phyloP scores from a whole-genome alignment of 1,139 yeast genomes.

The Geotrichum australiense region DNA sequence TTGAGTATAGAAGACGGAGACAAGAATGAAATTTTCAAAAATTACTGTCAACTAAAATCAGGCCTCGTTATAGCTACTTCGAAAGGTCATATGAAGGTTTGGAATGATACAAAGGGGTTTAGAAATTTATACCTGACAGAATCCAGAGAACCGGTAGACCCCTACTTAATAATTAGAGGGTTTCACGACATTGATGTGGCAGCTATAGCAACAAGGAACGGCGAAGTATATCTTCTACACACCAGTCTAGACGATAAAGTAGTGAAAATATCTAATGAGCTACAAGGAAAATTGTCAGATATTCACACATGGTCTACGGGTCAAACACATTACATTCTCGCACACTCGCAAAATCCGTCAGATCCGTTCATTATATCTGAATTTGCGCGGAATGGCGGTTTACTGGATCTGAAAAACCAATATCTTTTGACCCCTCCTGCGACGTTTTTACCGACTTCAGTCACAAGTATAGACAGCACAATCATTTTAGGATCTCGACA shows the following conservation, averaged over 20 bases:
- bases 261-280: slow-evolving; percentile 18
- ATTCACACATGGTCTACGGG: slow-evolving; percentile 37
- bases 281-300: slow-evolving; percentile 47
- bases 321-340: slow-evolving; percentile 36
- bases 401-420: slow-evolving; percentile 6
- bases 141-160: slow-evolving; percentile 36
- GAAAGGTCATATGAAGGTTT: slow-evolving; percentile 42
- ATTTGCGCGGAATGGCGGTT: slow-evolving; percentile 28
- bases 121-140: slow-evolving; percentile 33
- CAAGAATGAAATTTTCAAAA: slow-evolving; percentile 56
- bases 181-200: slow-evolving; percentile 39
- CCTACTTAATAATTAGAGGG: slow-evolving; percentile 48
- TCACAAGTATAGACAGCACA: slow-evolving; percentile 39
- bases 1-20: slow-evolving; percentile 32
- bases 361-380: slow-evolving; percentile 48
- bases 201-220: slow-evolving; percentile 47
- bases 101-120: slow-evolving; percentile 24
- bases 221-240: slow-evolving; percentile 44
- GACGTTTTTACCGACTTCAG: slow-evolving; percentile 53
- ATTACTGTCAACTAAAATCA: slow-evolving; percentile 42
- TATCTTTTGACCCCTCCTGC: slow-evolving; percentile 25
- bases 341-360: slow-evolving; percentile 64
- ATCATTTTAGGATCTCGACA: slow-evolving; percentile 65
- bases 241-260: slow-evolving; percentile 31
- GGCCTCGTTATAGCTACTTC: slow-evolving; percentile 54